A percentile compares a stretch with the other conserved stretches of the same genome.
Evolutionary conservation across 345 rosid genomes (phyloP).

Genomic region (Raphanus raphanistrum): DNA sequence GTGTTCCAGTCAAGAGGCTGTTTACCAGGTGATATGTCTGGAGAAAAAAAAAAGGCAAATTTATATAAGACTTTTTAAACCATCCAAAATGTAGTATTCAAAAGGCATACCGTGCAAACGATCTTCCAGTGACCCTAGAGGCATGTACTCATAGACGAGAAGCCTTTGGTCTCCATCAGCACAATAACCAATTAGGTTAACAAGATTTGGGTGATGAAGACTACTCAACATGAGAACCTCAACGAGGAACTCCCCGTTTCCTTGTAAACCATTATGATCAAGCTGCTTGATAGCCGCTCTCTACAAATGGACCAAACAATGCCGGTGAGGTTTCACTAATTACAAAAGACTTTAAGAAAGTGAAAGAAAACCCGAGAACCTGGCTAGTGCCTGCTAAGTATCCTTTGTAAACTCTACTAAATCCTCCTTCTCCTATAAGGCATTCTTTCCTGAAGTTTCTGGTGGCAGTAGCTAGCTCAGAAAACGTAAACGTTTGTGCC

Average conservation of each 20-base stretch:
- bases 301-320: slow-evolving; percentile 39
- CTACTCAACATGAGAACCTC: slow-evolving; percentile 87
- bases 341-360: not conserved
- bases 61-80: not conserved
- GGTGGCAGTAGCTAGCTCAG: slow-evolving; percentile 60
- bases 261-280: slow-evolving; percentile 83
- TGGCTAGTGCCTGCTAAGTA: no score
- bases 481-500: slow-evolving; percentile 69
- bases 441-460: no score
- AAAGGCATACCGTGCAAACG: slow-evolving; percentile 63
- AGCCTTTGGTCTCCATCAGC: slow-evolving; percentile 96
- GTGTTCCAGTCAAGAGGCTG: slow-evolving; percentile 80
- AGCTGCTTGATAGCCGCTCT: slow-evolving; percentile 90
- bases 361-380: no score
- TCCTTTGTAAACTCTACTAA: no score
- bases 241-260: slow-evolving; percentile 85
- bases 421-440: no score
- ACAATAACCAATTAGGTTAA: slow-evolving; percentile 80
- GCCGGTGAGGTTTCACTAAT: not conserved
- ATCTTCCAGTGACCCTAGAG: slow-evolving; percentile 79
- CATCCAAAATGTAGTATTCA: not conserved
- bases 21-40: slow-evolving; percentile 66
- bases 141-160: slow-evolving; percentile 84
- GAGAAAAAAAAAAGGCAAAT: not conserved
- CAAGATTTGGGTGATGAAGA: slow-evolving; percentile 88